Conservation (phyloP, 176 grass and related monocot genomes). For the Tillandsia leiboldiana region DNA sequence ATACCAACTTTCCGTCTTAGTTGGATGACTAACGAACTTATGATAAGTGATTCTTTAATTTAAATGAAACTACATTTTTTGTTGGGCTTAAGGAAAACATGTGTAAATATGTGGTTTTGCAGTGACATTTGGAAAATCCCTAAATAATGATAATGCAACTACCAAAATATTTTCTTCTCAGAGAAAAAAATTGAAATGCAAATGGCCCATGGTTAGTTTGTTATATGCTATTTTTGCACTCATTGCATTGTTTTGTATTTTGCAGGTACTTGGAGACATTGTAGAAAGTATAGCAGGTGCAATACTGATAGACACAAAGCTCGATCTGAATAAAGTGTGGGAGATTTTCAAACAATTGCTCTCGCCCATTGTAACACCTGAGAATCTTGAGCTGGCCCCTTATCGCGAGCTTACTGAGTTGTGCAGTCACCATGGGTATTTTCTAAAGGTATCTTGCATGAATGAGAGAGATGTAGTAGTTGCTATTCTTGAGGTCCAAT, state of each 20-base stretch:
- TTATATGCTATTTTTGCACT: constrained; percentile 1
- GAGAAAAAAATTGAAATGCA: not conserved
- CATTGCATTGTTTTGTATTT: constrained; percentile 14
- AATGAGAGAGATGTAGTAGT: constrained; percentile 44
- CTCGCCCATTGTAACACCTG: constrained; percentile 88
- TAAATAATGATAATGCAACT: too few relatives aligned
- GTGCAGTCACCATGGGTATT: constrained; percentile 56
- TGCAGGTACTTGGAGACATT: constrained; percentile 84
- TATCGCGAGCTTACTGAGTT: constrained; percentile 71
- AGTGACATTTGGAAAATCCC: too few relatives aligned
- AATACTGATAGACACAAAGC: constrained; percentile 69
- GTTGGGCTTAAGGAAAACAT: too few relatives aligned
- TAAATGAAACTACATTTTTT: too few relatives aligned
- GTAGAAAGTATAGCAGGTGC: constrained; percentile 90
- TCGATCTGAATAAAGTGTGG: constrained; percentile 67
- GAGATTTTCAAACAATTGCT: constrained; percentile 56
- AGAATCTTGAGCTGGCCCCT: constrained; percentile 62
- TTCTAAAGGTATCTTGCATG: constrained; percentile 40
- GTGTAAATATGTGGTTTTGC: too few relatives aligned
- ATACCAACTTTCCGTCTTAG: too few relatives aligned
- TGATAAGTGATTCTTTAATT: too few relatives aligned
- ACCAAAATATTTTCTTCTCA: too few relatives aligned
- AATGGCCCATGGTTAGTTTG: not conserved
- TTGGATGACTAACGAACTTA: too few relatives aligned
- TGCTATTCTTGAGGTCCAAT: constrained; percentile 55